phyloP scores from a whole-genome alignment of 257 asterid species.

The Datura wrightii region DNA sequence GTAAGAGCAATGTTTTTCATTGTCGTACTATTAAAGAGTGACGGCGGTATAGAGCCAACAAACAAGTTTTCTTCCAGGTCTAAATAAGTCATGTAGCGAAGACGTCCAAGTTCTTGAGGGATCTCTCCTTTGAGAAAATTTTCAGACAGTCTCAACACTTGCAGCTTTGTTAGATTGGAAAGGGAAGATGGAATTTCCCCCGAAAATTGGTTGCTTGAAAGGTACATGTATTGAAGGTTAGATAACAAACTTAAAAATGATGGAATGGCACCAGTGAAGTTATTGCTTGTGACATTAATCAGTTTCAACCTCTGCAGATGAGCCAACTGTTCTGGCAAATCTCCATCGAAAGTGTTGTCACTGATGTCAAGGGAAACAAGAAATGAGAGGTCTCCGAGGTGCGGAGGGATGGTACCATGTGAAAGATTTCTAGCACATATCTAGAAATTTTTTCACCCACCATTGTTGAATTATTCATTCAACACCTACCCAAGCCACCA shows the following conservation, averaged over 20 bases:
- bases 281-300: not conserved
- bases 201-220: not conserved
- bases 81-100: constrained; percentile 9
- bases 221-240: not conserved
- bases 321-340: not conserved
- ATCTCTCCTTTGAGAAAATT: not conserved
- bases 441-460: no score
- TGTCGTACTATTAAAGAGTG: constrained; percentile 29
- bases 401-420: not conserved
- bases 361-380: not conserved
- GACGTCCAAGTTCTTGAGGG: constrained; percentile 38
- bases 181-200: not conserved
- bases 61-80: constrained; percentile 17
- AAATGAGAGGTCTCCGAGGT: not conserved
- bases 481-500: no score
- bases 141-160: not conserved
- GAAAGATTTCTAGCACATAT: no score
- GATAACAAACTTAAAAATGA: constrained; percentile 3
- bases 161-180: not conserved
- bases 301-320: not conserved
- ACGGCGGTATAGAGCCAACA: constrained; percentile 31
- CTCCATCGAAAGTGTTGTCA: not conserved
- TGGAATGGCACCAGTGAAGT: not conserved
- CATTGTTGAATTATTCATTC: no score
- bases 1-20: not conserved